Conservation (phyloP, 2,329 filamentous ascomycete genomes). For the Tricladium varicosporioides region DNA sequence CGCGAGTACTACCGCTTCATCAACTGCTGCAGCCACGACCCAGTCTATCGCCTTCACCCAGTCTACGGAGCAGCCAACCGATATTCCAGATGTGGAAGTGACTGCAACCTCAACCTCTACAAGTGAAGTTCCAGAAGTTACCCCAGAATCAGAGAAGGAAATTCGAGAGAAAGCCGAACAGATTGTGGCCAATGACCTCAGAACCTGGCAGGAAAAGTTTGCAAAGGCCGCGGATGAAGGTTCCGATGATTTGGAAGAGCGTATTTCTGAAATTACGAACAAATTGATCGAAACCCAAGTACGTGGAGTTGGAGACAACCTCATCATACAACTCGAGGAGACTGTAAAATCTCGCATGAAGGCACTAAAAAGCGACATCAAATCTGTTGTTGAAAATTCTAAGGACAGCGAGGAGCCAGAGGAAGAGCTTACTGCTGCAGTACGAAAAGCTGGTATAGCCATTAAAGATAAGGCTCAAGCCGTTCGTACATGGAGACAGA, state of each 20-base stretch:
- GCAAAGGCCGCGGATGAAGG: constrained; percentile 82
- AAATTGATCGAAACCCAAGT: constrained; percentile 65
- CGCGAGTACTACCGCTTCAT: constrained; percentile 29
- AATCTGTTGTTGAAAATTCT: constrained; percentile 58
- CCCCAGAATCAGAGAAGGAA: constrained; percentile 45
- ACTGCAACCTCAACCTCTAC: constrained; percentile 23
- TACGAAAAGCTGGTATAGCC: constrained; percentile 56
- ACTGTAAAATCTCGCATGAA: constrained; percentile 63
- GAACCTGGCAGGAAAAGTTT: constrained; percentile 86
- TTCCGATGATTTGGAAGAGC: constrained; percentile 61
- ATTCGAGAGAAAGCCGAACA: constrained; percentile 58
- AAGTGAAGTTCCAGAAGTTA: constrained; percentile 30
- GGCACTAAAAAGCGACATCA: constrained; percentile 65
- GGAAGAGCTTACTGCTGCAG: constrained; percentile 49
- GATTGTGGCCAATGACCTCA: constrained; percentile 74
- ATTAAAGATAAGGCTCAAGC: constrained; percentile 65
- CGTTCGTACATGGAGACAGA: constrained; percentile 60
- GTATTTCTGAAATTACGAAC: constrained; percentile 69
- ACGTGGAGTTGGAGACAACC: constrained; percentile 61
- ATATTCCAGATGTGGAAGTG: constrained; percentile 4
- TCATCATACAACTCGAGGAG: constrained; percentile 67
- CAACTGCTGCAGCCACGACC: constrained; percentile 28
- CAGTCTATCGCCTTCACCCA: constrained; percentile 28
- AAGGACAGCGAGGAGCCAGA: constrained; percentile 49
- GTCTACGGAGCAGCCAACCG: constrained; percentile 22